Conservation (phyloP, 768 basidiomycete genomes). For the Trametes meyenii region DNA sequence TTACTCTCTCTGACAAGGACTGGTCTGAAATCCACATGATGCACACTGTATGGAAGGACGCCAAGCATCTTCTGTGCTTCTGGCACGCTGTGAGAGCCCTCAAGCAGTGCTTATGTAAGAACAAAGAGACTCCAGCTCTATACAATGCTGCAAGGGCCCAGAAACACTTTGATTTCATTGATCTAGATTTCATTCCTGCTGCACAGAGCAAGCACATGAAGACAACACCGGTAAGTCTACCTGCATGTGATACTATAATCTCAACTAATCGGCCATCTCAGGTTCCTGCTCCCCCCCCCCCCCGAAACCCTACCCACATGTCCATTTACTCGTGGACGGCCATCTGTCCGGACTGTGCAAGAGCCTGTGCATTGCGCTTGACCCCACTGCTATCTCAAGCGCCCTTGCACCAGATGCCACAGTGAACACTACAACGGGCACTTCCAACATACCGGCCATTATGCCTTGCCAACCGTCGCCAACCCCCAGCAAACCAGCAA, state of each 20-base stretch:
- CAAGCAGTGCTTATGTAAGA: neutral
- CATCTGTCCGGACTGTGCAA: neutral
- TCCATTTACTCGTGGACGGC: neutral
- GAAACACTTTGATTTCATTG: neutral
- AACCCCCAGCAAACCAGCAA: too few species aligned
- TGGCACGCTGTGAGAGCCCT: neutral
- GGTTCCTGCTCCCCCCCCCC: neutral
- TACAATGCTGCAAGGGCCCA: neutral
- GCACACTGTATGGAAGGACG: conserved; percentile 28
- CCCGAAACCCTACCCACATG: neutral
- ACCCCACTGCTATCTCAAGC: neutral
- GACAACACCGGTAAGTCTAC: neutral
- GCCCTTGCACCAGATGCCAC: too few species aligned
- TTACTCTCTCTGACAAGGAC: conserved; percentile 40
- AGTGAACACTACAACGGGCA: too few species aligned
- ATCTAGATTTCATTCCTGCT: neutral
- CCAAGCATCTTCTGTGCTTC: conserved; percentile 36
- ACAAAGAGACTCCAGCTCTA: neutral
- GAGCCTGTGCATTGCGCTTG: neutral
- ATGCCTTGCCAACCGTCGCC: too few species aligned
- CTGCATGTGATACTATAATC: neutral
- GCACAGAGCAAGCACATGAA: neutral
- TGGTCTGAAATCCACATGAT: conserved; percentile 39
- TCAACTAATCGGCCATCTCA: neutral
- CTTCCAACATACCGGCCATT: too few species aligned